Percentiles rank a stretch among this genome's conserved stretches.
These are phyloP conservation scores for Solanum stenotomum DNA, from an alignment of 257 asterid genomes.

Conservation along the genomic window DNA sequence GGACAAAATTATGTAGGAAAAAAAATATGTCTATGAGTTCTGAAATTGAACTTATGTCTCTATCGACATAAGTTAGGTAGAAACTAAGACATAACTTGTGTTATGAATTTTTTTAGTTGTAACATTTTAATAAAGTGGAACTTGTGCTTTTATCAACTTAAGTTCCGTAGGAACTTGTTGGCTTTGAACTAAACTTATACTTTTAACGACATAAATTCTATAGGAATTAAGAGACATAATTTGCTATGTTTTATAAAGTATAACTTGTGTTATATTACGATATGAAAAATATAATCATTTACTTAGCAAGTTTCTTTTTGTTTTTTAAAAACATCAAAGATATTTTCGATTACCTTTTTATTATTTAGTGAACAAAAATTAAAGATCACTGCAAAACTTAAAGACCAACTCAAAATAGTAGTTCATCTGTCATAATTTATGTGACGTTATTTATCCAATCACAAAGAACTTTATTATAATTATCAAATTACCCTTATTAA, in stretches of 20 bases:
- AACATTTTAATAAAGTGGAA: not conserved
- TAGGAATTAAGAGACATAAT: too few relatives aligned
- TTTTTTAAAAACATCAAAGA: not conserved
- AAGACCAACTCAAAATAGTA: too few relatives aligned
- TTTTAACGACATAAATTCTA: not conserved
- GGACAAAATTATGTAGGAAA: not conserved
- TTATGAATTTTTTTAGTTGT: too few relatives aligned
- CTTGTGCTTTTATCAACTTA: not conserved
- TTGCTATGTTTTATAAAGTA: not conserved
- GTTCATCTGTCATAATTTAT: too few relatives aligned
- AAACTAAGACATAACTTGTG: not conserved
- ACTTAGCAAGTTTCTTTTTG: too few relatives aligned
- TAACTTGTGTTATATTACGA: too few relatives aligned
- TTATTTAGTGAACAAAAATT: not conserved
- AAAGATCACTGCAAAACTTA: not conserved
- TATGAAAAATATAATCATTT: too few relatives aligned
- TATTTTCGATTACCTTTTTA: not conserved
- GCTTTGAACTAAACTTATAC: not conserved
- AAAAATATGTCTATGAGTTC: too few relatives aligned
- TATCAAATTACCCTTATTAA: not conserved
- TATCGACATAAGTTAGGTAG: not conserved
- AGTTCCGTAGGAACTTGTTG: not conserved
- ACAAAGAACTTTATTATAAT: not conserved
- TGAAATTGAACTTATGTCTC: not conserved
- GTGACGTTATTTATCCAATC: not conserved